Evolutionary conservation across 2,329 filamentous ascomycete genomes (phyloP).

Genomic region (Aspergillus hortae): DNA sequence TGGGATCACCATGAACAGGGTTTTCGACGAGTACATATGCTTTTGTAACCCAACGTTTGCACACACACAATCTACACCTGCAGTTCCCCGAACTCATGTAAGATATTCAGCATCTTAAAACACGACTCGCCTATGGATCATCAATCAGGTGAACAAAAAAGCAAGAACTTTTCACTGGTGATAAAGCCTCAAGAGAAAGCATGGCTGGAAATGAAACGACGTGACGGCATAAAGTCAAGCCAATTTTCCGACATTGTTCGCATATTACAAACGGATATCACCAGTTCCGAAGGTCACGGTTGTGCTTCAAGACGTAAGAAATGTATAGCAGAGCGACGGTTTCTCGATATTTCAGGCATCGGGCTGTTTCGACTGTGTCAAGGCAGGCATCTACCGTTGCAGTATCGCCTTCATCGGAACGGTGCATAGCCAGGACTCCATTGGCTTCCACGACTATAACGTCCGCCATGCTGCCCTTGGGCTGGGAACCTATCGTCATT

Average conservation of each 20-base stretch:
- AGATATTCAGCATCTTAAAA: slow-evolving; percentile 20
- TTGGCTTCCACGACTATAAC: slow-evolving; percentile 34
- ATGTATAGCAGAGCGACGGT: too few species aligned
- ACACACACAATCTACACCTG: slow-evolving; percentile 15
- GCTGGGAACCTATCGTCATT: slow-evolving; percentile 35
- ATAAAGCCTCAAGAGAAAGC: not conserved
- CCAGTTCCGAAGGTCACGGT: too few species aligned
- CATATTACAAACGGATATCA: too few species aligned
- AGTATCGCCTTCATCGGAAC: slow-evolving; percentile 29
- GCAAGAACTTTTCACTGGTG: not conserved
- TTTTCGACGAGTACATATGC: slow-evolving; percentile 3
- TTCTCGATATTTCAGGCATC: too few species aligned
- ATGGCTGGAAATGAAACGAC: not conserved
- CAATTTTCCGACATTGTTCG: not conserved
- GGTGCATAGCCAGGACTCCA: slow-evolving; percentile 36
- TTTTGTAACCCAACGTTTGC: slow-evolving; percentile 17
- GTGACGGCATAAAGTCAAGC: not conserved
- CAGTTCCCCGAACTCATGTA: slow-evolving; percentile 14
- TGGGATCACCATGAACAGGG: slow-evolving; percentile 1
- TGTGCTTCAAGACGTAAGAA: too few species aligned
- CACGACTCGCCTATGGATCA: slow-evolving; percentile 5
- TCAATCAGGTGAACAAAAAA: not conserved
- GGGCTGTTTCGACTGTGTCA: too few species aligned
- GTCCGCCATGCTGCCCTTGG: slow-evolving; percentile 37
- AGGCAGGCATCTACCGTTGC: too few species aligned